A percentile compares a stretch with the other conserved stretches of the same genome.
phyloP scores from a whole-genome alignment of 192 early-diverging fungal genomes.

The Rhizophagus clarus region DNA sequence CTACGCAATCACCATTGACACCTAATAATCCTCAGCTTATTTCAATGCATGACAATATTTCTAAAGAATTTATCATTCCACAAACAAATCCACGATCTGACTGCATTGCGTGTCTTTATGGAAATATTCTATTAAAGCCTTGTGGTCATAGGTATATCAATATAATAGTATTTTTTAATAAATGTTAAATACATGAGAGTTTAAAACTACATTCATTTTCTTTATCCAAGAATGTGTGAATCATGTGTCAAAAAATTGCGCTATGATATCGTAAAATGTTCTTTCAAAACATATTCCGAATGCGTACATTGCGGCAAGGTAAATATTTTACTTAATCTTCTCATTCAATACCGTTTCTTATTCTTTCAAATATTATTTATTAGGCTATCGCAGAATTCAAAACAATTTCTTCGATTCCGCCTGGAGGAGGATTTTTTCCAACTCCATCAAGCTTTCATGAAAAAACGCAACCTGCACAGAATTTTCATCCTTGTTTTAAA shows the following conservation, averaged over 20 bases:
- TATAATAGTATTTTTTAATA: not conserved
- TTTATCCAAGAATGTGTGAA: constrained; percentile 26
- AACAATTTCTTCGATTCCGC: not conserved
- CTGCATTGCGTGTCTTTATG: constrained; percentile 13
- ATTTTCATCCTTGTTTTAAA: not conserved
- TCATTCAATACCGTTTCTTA: not conserved
- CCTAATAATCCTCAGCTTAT: not conserved
- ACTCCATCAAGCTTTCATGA: not conserved
- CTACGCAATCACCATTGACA: too few species aligned
- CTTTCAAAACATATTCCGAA: constrained; percentile 24
- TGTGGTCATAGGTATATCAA: constrained; percentile 25
- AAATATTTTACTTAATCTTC: not conserved
- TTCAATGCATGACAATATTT: not conserved
- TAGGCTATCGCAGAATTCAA: constrained; percentile 15
- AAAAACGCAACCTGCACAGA: not conserved
- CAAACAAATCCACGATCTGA: not conserved
- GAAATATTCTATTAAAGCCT: constrained; percentile 23
- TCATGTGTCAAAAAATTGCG: constrained; percentile 22
- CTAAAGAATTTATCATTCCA: not conserved
- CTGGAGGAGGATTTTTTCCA: not conserved
- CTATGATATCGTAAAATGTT: constrained; percentile 15
- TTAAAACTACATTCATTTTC: not conserved
- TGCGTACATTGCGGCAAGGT: constrained; percentile 9
- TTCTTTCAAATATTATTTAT: not conserved
- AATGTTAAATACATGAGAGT: not conserved